Evolutionary conservation across 352 stramenopile genomes (phyloP).

Genomic region (Pythium aquatile): DNA sequence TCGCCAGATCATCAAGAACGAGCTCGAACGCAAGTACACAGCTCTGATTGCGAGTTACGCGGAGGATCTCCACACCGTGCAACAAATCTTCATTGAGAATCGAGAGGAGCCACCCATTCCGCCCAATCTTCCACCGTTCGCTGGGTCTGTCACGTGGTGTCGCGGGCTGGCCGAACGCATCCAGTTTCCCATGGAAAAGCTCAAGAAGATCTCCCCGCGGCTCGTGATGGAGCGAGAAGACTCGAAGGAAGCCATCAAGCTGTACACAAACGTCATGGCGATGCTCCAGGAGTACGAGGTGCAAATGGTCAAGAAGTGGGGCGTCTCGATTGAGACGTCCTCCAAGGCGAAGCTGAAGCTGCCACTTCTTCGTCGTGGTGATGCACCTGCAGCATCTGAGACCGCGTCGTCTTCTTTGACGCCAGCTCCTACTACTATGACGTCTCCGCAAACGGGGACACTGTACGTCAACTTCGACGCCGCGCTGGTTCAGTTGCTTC

Average conservation of each 20-base stretch:
- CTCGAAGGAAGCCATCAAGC: constrained; percentile 86
- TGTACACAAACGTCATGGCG: constrained; percentile 87
- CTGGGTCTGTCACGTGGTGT: constrained; percentile 90
- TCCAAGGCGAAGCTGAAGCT: constrained; percentile 88
- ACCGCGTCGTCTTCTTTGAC: not conserved
- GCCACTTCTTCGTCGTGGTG: constrained; percentile 70
- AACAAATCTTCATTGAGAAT: constrained; percentile 90
- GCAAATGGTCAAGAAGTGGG: constrained; percentile 83
- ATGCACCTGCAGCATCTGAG: not conserved
- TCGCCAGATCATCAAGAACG: constrained; percentile 83
- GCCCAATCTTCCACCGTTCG: constrained; percentile 88
- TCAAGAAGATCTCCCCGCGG: constrained; percentile 72
- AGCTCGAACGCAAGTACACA: constrained; percentile 87
- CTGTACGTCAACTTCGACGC: constrained; percentile 92
- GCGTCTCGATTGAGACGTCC: constrained; percentile 72
- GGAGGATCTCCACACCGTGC: constrained; percentile 78
- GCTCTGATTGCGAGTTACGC: constrained; percentile 77
- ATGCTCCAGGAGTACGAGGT: constrained; percentile 82
- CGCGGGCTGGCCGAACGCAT: constrained; percentile 84
- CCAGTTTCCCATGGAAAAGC: constrained; percentile 87
- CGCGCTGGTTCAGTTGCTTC: constrained; percentile 85
- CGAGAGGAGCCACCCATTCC: constrained; percentile 83
- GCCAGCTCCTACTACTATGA: not conserved
- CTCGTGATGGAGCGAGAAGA: constrained; percentile 89
- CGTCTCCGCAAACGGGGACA: constrained; percentile 19